Base-by-base conservation (phyloP, 768 basidiomycete species). In the Heimioporus sp. region DNA sequence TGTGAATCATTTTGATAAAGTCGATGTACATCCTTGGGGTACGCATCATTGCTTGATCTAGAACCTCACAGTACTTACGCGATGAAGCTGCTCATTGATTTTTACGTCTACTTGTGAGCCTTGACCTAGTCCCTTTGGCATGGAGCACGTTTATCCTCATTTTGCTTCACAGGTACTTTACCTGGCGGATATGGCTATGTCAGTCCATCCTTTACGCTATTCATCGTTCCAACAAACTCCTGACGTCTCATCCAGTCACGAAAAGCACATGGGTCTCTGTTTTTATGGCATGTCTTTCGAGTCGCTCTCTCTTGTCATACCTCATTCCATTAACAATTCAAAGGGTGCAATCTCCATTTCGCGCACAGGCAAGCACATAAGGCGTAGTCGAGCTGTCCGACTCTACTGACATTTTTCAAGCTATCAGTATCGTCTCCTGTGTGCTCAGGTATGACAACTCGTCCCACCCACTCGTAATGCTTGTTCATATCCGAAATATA, bases 151-250 rank as follows among this genome's bases (percentile, higher is more conserved):
- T 46, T 1, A 49, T 17, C 35, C 28, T 17, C 16, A n/a, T 45
- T 38, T 24, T 19, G 24, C 24, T 6, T 16, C 2, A 5, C 37
- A 66, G 65, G 2, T 66, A 66, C 50, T 66, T 66, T 46, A 67
- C 63, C 5, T 66, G 65, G 65, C 53, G 65, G 6, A 55, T 66
- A 60, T 66, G 65, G 65, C 11, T 56, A 39, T 66, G 65, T 66
- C 39, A 49, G 63, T 56, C 30, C 17, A 42, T 12, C 37, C 24
- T 28, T 28, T 16, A 35, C 35, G 13, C 3, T 13, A 45, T 21
- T 3, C 39, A 2, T 28, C 34, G 2, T 12, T 12, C 24, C 17
- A 8, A n/a, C n/a, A n/a, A n/a, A 5, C 5, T 48, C 44, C 7
- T 37, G 20, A 34, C 9, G 8, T 10, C 10, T 65, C 41, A 66